Base-by-base conservation (phyloP, 495 filamentous ascomycete species). In the Annulohypoxylon bovei region DNA sequence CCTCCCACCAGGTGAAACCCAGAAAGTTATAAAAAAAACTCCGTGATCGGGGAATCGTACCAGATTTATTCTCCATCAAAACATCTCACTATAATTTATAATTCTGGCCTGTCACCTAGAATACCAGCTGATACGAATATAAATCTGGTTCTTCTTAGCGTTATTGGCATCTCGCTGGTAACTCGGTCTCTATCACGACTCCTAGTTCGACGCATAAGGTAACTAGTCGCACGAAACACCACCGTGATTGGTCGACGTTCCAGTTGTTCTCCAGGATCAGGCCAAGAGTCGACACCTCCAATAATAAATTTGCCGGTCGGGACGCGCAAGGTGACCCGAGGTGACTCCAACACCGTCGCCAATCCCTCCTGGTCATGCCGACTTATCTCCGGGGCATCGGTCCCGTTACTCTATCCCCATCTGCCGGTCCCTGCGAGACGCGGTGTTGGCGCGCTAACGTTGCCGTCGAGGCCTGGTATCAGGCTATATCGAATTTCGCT, bases 271-370 rank as follows among this genome's bases (percentile, higher is more conserved):
- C 33, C 39, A 44, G 6, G 40, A 54, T 20, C 35, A 33, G 44
- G 59, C 66, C 66, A 69, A 69, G 66, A 63, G 50, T 23, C 18
- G 3, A 40, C 2, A 37, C 40, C 60, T 60, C 67, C 67, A 70
- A 70, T 70, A 42, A 70, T 32, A 65, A 64, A 65, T 46, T 64
- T 70, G 60, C 67, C 67, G 67, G 67, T 53, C 37, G 30, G 53
- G 53, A 47, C 32, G 49, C 35, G 44, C 2, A 59, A 64, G 61
- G 61, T 58, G 61, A 59, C 54, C 54, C 44, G 40, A 64, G 61
- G 54, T 54, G 50, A 30, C 44, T 20, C 49, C 39, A 50, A 28
- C 32, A 12, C 39, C 1, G 39, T 42, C 39, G 32, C 18, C 14
- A 28, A 28, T 33, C 62, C 59, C 39, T 52, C 50, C 32, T 62